These are phyloP conservation scores for Lobosporangium transversale DNA, from an alignment of 192 early-diverging fungal genomes.

Conservation along the genomic window DNA sequence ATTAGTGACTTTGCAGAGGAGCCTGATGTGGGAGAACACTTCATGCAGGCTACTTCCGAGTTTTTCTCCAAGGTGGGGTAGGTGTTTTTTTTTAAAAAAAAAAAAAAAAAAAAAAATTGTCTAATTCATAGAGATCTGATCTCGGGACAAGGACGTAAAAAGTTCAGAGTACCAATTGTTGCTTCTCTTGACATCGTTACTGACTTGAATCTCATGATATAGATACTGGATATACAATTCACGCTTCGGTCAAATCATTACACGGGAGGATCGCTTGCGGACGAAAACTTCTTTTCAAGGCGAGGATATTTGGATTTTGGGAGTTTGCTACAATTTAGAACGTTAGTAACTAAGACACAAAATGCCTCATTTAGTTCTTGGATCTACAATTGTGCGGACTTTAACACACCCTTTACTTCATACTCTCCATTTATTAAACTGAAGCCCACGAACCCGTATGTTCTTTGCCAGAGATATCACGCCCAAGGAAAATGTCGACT, in stretches of 20 bases:
- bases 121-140: too few species aligned
- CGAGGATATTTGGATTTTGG: constrained; percentile 56
- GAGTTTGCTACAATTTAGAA: constrained; percentile 47
- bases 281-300: constrained; percentile 40
- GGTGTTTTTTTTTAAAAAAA: too few species aligned
- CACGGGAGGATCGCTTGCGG: constrained; percentile 46
- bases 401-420: too few species aligned
- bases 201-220: too few species aligned
- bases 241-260: constrained; percentile 49
- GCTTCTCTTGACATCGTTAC: too few species aligned
- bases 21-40: constrained; percentile 48
- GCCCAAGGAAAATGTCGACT: constrained; percentile 26
- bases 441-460: constrained; percentile 8
- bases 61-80: constrained; percentile 55
- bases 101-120: too few species aligned
- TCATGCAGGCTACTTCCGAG: constrained; percentile 51
- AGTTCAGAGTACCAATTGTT: too few species aligned
- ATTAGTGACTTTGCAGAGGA: constrained; percentile 24
- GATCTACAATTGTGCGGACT: too few species aligned
- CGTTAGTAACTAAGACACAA: not conserved
- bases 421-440: too few species aligned
- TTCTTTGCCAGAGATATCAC: constrained; percentile 21
- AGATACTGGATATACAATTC: constrained; percentile 58
- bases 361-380: too few species aligned
- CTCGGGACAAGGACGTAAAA: too few species aligned